Evolutionary conservation across 208 protist species (phyloP), one percentile per base, ranked within the genome.

Genomic region (Acanthamoeba culbertsoni): DNA sequence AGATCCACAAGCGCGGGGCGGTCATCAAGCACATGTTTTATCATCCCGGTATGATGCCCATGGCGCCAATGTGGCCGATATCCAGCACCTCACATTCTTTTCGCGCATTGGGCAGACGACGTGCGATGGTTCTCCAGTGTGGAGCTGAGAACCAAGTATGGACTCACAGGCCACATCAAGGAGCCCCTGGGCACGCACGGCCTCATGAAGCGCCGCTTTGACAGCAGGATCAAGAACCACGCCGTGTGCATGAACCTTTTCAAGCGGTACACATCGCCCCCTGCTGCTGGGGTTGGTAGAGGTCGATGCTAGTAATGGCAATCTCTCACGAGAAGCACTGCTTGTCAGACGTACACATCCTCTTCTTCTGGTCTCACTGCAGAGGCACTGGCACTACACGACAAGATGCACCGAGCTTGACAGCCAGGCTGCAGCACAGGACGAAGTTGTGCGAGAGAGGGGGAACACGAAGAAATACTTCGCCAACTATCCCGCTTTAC

Each of bases 241-340:
- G 99, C 99, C 51, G 96, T 99, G 42, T 99, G 98, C 95, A 99
- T 99, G 98, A 98, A 97, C 93, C 95, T 99, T 20, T 99, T 99
- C 96, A 99, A 99, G 95, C 97, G 99, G 82, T 90, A 90, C 82
- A n/a, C n/a, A n/a, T n/a, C n/a, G n/a, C n/a, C n/a, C n/a, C n/a
- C n/a, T n/a, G n/a, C n/a, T n/a, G n/a, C n/a, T n/a, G n/a, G n/a
- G n/a, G n/a, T n/a, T n/a, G n/a, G n/a, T n/a, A n/a, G n/a, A n/a
- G n/a, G n/a, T n/a, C n/a, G n/a, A n/a, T n/a, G n/a, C n/a, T n/a
- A n/a, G n/a, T n/a, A n/a, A n/a, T n/a, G n/a, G n/a, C n/a, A n/a
- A n/a, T n/a, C n/a, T n/a, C n/a, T n/a, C n/a, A n/a, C n/a, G n/a
- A n/a, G n/a, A n/a, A n/a, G n/a, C n/a, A n/a, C n/a, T n/a, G 14